phyloP scores from a whole-genome alignment of 2,329 filamentous ascomycete species.

The Pseudocercospora crystallina region DNA sequence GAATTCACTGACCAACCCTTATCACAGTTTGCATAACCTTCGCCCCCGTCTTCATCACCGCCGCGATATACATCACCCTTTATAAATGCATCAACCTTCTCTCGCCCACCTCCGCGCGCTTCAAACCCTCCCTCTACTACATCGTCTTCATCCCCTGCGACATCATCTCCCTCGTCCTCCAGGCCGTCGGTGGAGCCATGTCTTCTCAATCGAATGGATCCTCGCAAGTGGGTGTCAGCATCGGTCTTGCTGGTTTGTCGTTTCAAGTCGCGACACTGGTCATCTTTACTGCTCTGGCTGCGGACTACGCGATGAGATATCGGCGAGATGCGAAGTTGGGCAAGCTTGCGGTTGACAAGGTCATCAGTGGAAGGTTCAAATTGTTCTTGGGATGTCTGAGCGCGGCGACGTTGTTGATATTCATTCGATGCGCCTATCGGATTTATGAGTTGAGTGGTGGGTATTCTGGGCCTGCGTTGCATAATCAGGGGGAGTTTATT shows the following conservation, averaged over 20 bases:
- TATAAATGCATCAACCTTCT: constrained; percentile 30
- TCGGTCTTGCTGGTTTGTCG: constrained; percentile 63
- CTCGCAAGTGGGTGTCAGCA: constrained; percentile 51
- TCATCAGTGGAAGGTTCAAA: too few relatives aligned
- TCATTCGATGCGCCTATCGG: too few relatives aligned
- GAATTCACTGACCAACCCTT: too few relatives aligned
- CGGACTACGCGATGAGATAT: too few relatives aligned
- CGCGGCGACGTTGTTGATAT: too few relatives aligned
- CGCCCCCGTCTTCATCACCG: constrained; percentile 64
- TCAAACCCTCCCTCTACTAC: constrained; percentile 24
- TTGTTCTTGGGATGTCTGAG: too few relatives aligned
- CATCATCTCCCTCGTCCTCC: constrained; percentile 59
- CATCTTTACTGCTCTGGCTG: too few relatives aligned
- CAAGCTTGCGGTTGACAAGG: too few relatives aligned
- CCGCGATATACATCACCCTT: constrained; percentile 64
- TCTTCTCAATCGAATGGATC: constrained; percentile 29
- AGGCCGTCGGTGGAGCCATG: constrained; percentile 56
- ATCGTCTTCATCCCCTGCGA: constrained; percentile 62
- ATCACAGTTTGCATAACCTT: constrained; percentile 58
- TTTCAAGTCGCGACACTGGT: constrained; percentile 39
- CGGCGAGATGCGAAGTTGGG: too few relatives aligned
- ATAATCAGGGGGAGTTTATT: too few relatives aligned
- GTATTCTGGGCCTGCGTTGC: too few relatives aligned
- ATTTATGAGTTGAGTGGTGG: too few relatives aligned
- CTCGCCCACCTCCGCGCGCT: constrained; percentile 17